Conservation (phyloP, 139 green algal genomes). For the Chlamydomonas sphaeroides region DNA sequence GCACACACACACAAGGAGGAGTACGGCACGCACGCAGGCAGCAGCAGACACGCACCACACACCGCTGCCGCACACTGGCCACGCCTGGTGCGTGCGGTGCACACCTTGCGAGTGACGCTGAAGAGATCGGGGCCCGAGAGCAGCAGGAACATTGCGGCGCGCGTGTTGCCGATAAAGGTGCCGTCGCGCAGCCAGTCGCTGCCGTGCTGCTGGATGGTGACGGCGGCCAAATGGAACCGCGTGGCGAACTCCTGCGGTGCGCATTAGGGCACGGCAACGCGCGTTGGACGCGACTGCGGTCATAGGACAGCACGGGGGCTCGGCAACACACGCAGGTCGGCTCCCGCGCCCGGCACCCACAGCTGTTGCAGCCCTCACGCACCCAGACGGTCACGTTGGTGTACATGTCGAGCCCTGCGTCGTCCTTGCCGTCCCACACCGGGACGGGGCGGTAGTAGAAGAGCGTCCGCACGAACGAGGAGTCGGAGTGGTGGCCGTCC, state of each 20-base stretch:
- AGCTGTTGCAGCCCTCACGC: background rate
- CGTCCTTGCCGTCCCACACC: background rate
- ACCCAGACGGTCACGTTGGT: slow-evolving; percentile 22
- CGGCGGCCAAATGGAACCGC: background rate
- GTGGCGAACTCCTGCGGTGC: background rate
- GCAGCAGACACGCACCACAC: no score
- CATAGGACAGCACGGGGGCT: no score
- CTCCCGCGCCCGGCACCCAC: no score
- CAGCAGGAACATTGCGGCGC: background rate
- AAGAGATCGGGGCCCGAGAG: background rate
- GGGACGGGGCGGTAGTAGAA: background rate
- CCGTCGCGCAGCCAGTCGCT: background rate
- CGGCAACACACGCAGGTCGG: no score
- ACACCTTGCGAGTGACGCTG: background rate
- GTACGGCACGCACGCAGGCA: no score
- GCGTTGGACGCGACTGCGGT: no score
- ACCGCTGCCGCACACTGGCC: no score
- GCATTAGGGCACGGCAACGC: no score
- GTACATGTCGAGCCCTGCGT: background rate
- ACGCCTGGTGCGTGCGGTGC: background rate
- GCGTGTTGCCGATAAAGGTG: background rate
- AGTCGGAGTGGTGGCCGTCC: background rate
- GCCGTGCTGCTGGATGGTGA: background rate
- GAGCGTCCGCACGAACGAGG: background rate
- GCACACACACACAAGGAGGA: no score